These are phyloP conservation scores for Coemansia sp. DNA, from an alignment of 192 early-diverging fungal species.

Conservation along the genomic window DNA sequence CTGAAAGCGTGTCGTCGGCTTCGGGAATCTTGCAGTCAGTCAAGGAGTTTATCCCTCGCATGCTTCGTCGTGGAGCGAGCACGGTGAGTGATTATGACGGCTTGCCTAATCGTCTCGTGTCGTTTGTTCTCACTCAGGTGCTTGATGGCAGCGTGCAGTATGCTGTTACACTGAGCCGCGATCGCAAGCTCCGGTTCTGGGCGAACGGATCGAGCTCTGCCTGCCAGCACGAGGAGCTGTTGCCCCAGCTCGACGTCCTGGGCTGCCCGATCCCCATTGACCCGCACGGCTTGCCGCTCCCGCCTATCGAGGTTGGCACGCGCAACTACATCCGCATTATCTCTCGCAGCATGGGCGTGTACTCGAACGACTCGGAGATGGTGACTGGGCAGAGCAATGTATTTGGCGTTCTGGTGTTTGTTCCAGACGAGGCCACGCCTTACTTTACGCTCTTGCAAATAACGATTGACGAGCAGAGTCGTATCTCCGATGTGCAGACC, in stretches of 20 bases:
- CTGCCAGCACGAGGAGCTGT: constrained; percentile 38
- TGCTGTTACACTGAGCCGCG: constrained; percentile 46
- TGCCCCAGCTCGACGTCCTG: constrained; percentile 40
- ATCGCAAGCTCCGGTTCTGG: constrained; percentile 54
- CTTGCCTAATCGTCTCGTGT: constrained; percentile 9
- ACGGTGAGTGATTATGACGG: constrained; percentile 9
- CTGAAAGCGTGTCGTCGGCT: constrained; percentile 28
- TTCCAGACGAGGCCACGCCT: constrained; percentile 48
- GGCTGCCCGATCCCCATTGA: constrained; percentile 32
- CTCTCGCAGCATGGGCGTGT: constrained; percentile 19
- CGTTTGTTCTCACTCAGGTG: constrained; percentile 32
- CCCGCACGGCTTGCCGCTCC: constrained; percentile 16
- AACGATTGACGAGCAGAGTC: constrained; percentile 18
- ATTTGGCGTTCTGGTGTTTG: constrained; percentile 53
- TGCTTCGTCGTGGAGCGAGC: constrained; percentile 32
- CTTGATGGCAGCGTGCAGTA: constrained; percentile 33
- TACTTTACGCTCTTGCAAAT: constrained; percentile 50
- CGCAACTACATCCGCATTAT: constrained; percentile 36
- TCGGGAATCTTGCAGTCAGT: constrained; percentile 38
- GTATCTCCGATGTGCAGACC: constrained; percentile 25
- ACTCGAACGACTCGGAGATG: constrained; percentile 24
- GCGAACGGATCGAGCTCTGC: constrained; percentile 17
- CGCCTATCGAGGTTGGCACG: constrained; percentile 12
- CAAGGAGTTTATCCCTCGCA: constrained; percentile 36
- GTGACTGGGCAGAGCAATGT: constrained; percentile 9